Percentiles rank a stretch among this genome's conserved stretches.
Conservation (phyloP, 2,329 filamentous ascomycete genomes). For the Didymella pomorum region DNA sequence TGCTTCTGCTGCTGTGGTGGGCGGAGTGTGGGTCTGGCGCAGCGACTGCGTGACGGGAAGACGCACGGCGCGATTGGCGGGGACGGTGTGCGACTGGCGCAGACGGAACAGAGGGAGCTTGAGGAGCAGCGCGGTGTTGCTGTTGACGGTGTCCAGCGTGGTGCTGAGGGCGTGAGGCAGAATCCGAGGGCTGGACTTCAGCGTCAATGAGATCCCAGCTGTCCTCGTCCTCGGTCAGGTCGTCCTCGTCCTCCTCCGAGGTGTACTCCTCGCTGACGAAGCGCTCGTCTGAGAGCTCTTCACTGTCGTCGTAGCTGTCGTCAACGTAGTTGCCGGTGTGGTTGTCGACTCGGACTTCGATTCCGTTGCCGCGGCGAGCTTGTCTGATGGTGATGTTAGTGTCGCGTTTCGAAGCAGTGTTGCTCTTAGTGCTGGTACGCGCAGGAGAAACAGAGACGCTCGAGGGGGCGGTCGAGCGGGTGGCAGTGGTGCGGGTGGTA, state of each 20-base stretch:
- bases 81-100: conserved; percentile 48
- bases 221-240: conserved; percentile 37
- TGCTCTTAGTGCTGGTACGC: conserved; percentile 24
- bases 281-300: conserved; percentile 31
- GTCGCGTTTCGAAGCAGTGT: conserved; percentile 36
- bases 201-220: conserved; percentile 10
- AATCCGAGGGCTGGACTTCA: conserved; percentile 58
- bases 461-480: conserved; percentile 38
- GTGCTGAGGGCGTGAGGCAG: conserved; percentile 54
- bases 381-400: conserved; percentile 50
- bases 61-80: conserved; percentile 51
- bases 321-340: conserved; percentile 47
- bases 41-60: conserved; percentile 48
- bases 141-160: conserved; percentile 29
- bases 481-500: conserved; percentile 34
- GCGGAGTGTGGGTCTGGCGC: conserved; percentile 45
- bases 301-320: background rate
- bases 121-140: conserved; percentile 22
- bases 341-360: conserved; percentile 47
- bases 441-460: conserved; percentile 43
- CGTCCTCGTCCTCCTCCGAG: conserved; percentile 2
- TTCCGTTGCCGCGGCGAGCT: conserved; percentile 46
- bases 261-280: conserved; percentile 25
- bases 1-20: conserved; percentile 45
- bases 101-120: conserved; percentile 36